These are phyloP conservation scores for Colletotrichum destructivum DNA, from an alignment of 2,329 filamentous ascomycete genomes.

Conservation along the genomic window DNA sequence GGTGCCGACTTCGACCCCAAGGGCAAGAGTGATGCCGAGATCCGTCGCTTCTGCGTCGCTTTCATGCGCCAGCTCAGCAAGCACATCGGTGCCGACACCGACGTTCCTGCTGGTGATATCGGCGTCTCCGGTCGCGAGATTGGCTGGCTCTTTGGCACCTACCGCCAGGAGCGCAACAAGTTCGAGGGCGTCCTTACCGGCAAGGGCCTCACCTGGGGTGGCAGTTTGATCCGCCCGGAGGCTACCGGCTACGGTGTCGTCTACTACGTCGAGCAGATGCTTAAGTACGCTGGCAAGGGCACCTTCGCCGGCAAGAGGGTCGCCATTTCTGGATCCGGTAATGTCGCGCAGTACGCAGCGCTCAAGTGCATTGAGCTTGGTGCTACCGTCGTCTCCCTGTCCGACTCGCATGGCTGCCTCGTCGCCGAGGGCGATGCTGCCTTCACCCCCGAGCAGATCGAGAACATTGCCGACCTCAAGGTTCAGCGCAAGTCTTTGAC, in stretches of 20 bases:
- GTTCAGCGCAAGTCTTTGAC: conserved; percentile 87
- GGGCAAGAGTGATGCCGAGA: conserved; percentile 97
- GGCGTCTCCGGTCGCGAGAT: conserved; percentile 94
- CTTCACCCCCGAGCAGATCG: conserved; percentile 86
- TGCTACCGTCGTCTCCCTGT: conserved; percentile 91
- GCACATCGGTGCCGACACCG: conserved; percentile 96
- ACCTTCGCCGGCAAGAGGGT: conserved; percentile 92
- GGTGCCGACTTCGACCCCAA: conserved; percentile 99
- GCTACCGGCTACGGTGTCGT: conserved; percentile 97
- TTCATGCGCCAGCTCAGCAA: conserved; percentile 98
- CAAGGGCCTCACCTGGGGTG: conserved; percentile 95
- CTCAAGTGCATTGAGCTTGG: conserved; percentile 98
- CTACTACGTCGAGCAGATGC: conserved; percentile 98
- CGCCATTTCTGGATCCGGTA: conserved; percentile 95
- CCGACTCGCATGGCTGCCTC: conserved; percentile 90
- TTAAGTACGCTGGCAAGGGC: conserved; percentile 89
- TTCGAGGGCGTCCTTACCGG: conserved; percentile 98
- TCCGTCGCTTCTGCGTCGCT: conserved; percentile 94
- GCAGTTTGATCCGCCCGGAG: conserved; percentile 93
- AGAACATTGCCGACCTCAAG: conserved; percentile 87
- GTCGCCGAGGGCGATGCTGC: conserved; percentile 79
- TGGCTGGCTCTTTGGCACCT: conserved; percentile 94
- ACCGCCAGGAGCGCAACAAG: conserved; percentile 88
- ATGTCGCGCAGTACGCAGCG: conserved; percentile 97
- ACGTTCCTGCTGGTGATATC: conserved; percentile 97